Evolutionary conservation across 2,329 filamentous ascomycete genomes (phyloP), one percentile per base, ranked within the genome.

Genomic region (Gnomoniopsis smithogilvyi): DNA sequence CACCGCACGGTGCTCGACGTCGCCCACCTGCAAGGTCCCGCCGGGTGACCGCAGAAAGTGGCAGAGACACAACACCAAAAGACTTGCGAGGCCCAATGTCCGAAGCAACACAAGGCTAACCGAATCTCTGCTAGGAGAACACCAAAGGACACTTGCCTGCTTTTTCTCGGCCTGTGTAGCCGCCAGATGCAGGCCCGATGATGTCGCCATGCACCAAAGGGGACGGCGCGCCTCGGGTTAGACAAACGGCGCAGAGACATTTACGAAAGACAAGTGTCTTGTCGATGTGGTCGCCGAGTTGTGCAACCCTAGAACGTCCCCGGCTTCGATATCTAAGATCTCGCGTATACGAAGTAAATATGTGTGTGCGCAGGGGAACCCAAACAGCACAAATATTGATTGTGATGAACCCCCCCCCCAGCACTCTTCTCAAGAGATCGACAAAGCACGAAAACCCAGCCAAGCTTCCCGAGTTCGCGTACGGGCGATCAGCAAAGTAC

Each of bases 191-290:
- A 22, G 51, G 21, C 26, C 26, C 51, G 43, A 26, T 22, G 51
- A 22, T 30, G 41, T 43, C 22, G 51, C 26, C 26, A 34, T 51
- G 34, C 24, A 11, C 22, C 21, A 6, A 6, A 22, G 51, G 36
- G 21, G 14, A 22, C 21, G 22, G 34, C 15, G 36, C 22, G 41
- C 26, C 15, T 30, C 26, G 26, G 36, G 51, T 52, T n/a, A 51
- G 33, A 51, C 49, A 51, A n/a, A 11, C n/a, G 49, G 49, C 34
- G 51, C 51, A n/a, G 51, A 43, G 51, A 52, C 51, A 52, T 45
- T 41, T 12, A 36, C 36, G 36, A 52, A 41, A 52, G 51, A 52
- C 51, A 43, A 41, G 8, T 26, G 51, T 30, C 21, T 43, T 14
- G 26, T 15, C 51, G 51, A 19, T 34, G 22, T 52, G 51, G 51